Base-by-base conservation (phyloP, 2,329 filamentous ascomycete species). In the Ophiostoma novo-ulmi region DNA sequence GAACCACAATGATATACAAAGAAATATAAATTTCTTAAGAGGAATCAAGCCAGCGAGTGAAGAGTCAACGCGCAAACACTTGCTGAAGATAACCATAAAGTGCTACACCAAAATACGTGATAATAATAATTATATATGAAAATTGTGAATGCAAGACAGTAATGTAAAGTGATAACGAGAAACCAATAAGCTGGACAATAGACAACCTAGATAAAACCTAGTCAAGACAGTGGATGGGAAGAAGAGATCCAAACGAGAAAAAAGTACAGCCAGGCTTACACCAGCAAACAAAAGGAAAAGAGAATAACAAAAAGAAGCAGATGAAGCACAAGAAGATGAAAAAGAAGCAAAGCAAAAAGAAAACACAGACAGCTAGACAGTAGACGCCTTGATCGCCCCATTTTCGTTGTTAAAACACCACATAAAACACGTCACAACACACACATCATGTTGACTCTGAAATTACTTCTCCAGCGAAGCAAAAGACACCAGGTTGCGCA, bases 401-500 rank as follows among this genome's bases (percentile, higher is more conserved):
- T 31, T 41, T 68, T 68, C 66, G 41, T 68, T 68, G 26, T 35
- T 55, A 35, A 5, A 48, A 31, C 48, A 68, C 66, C 48, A 68
- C 66, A 68, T 75, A 41, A 67, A 52, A 65, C 35, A 65, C 36
- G 35, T 64, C 61, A 64, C 58, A 63, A 35, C 22, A 17, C 58
- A 35, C 38, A 10, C 38, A 11, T 13, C 58, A 36, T 13, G 35
- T 2, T 58, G 52, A 26, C 10, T 20, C 17, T 17, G 39, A 61
- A 38, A 10, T 41, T 41, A 44, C 38, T 66, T 39, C 64, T 83
- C 84, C 72, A 89, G 78, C 65, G 81, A 83, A 64, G 86, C 86
- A 80, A 88, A 91, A 67, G 86, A 84, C 76, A 89, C 88, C 72
- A 94, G 79, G 75, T 92, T 87, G 76, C 87, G 87, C 72, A 94